Evolutionary conservation across 179 eudicot genomes (phyloP).

Genomic region (Silene noctiflora): DNA sequence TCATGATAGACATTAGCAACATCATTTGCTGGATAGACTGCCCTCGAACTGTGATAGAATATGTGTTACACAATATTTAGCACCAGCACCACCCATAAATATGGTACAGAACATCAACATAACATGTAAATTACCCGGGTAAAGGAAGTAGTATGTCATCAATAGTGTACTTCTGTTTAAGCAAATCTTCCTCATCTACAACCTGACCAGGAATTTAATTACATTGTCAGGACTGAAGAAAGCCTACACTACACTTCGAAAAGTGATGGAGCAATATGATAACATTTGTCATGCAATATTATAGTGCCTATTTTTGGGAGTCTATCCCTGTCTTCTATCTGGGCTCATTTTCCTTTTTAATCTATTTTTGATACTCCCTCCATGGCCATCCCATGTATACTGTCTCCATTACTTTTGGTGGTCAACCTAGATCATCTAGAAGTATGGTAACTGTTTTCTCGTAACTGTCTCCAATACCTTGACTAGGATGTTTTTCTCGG

Average conservation of each 20-base stretch:
- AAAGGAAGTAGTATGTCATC: conserved; percentile 89
- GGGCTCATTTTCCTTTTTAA: neutral
- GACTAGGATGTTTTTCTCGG: conserved; percentile 48
- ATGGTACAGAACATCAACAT: neutral
- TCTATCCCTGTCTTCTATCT: neutral
- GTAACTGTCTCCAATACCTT: conserved; percentile 43
- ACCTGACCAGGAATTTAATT: conserved; percentile 44
- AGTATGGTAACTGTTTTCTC: too few relatives aligned
- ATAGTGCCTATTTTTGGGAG: too few relatives aligned
- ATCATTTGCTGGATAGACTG: conserved; percentile 65
- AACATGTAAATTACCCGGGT: conserved; percentile 61
- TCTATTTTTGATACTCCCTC: neutral
- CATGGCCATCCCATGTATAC: neutral
- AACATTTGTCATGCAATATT: neutral
- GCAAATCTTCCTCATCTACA: conserved; percentile 69
- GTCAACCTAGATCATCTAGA: too few relatives aligned
- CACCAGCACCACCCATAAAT: conserved; percentile 1
- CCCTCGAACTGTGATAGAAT: conserved; percentile 62
- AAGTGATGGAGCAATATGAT: neutral
- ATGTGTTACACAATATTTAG: neutral
- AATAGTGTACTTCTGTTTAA: conserved; percentile 53
- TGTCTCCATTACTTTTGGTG: neutral
- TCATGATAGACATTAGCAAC: conserved; percentile 66
- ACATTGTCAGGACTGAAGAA: conserved; percentile 6
- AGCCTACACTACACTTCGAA: neutral